phyloP scores from a whole-genome alignment of 139 green algal species.

The Penium margaritaceum region DNA sequence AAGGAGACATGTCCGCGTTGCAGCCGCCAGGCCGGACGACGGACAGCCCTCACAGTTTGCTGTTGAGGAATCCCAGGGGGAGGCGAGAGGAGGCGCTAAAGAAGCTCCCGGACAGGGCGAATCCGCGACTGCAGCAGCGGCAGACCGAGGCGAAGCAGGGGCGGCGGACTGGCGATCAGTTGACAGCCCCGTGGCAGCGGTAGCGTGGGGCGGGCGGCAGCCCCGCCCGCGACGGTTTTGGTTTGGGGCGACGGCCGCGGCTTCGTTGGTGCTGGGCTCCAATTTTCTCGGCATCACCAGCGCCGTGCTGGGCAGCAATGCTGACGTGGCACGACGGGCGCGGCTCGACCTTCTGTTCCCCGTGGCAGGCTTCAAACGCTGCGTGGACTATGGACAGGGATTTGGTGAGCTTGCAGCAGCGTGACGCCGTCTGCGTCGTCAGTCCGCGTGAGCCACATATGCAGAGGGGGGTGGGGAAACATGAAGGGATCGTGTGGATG shows the following conservation, averaged over 20 bases:
- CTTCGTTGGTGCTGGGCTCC: slow-evolving; percentile 56
- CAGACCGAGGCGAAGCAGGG: too few species aligned
- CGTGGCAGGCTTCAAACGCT: slow-evolving; percentile 68
- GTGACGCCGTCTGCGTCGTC: not conserved
- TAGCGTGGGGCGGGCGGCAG: slow-evolving; percentile 12
- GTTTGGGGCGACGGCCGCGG: slow-evolving; percentile 10
- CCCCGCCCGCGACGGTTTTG: slow-evolving; percentile 17
- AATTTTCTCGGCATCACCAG: slow-evolving; percentile 75
- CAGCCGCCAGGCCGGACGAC: too few species aligned
- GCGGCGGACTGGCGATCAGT: too few species aligned
- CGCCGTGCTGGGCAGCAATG: slow-evolving; percentile 64
- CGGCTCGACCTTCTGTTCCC: slow-evolving; percentile 70
- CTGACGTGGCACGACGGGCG: slow-evolving; percentile 48
- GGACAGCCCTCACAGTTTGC: too few species aligned
- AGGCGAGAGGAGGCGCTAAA: too few species aligned
- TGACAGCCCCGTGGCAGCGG: too few species aligned
- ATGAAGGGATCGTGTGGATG: not conserved
- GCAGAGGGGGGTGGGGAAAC: not conserved
- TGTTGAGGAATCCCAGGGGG: too few species aligned
- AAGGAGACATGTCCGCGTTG: too few species aligned
- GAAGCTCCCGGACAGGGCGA: too few species aligned
- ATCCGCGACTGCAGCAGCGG: too few species aligned
- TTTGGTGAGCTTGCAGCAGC: slow-evolving; percentile 25
- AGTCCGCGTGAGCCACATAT: not conserved
- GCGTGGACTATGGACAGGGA: slow-evolving; percentile 53